phyloP scores from a whole-genome alignment of 1,284 basidiomycete genomes.

The Trichosporon faecale region DNA sequence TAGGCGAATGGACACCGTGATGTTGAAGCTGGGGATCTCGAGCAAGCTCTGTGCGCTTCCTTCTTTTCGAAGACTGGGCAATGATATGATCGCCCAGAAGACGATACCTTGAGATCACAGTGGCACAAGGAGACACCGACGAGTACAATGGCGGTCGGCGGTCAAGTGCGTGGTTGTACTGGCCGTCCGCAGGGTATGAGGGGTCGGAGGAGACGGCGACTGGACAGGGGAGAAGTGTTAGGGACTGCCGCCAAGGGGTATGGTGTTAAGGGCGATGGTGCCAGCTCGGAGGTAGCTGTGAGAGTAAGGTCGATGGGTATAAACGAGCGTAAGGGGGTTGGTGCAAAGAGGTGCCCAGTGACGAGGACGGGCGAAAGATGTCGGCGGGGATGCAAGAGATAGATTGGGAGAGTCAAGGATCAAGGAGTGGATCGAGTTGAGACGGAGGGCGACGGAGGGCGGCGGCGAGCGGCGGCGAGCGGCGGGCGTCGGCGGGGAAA shows the following conservation, averaged over 20 bases:
- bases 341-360: background rate
- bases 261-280: background rate
- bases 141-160: background rate
- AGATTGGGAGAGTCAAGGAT: background rate
- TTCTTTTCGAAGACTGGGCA: background rate
- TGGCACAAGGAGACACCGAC: background rate
- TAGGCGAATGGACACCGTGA: background rate
- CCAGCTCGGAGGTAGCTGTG: background rate
- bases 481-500: background rate
- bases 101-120: background rate
- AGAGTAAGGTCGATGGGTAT: conserved; percentile 2
- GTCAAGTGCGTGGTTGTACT: background rate
- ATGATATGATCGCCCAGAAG: background rate
- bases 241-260: conserved; percentile 1
- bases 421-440: conserved; percentile 8
- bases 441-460: background rate
- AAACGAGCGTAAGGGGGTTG: conserved; percentile 6
- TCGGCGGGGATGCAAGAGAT: background rate
- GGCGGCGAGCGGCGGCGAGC: too few relatives aligned
- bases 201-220: background rate
- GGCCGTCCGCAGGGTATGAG: background rate
- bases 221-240: background rate
- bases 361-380: background rate
- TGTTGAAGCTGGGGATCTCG: background rate
- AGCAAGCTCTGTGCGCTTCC: background rate